phyloP scores from a whole-genome alignment of 2,329 filamentous ascomycete species.

The Aspergillus proliferans region DNA sequence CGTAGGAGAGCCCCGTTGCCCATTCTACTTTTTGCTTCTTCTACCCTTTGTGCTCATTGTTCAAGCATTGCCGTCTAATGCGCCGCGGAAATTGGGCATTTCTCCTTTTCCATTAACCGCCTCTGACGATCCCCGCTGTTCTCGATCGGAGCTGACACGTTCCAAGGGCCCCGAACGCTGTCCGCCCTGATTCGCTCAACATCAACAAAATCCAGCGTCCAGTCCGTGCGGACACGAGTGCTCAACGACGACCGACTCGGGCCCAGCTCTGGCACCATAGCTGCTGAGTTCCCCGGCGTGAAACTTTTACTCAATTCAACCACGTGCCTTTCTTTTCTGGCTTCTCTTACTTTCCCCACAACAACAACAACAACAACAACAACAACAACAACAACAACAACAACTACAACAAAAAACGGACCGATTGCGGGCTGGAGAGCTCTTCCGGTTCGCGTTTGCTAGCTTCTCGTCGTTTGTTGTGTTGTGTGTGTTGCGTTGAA shows the following conservation, averaged over 20 bases:
- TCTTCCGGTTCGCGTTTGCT: background rate
- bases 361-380: conserved; percentile 1
- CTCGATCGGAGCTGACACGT: conserved; percentile 15
- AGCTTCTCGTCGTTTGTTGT: background rate
- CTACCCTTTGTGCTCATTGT: background rate
- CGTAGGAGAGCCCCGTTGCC: too few relatives aligned
- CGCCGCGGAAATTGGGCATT: background rate
- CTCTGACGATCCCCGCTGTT: background rate
- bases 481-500: conserved; percentile 5
- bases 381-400: conserved; percentile 1
- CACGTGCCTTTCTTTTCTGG: conserved; percentile 2
- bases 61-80: too few relatives aligned
- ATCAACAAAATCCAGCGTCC: conserved; percentile 11
- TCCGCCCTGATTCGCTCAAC: conserved; percentile 11
- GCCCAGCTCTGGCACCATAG: too few relatives aligned
- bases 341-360: conserved; percentile 1
- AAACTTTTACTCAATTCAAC: too few relatives aligned
- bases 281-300: too few relatives aligned
- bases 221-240: conserved; percentile 11
- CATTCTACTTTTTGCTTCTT: background rate
- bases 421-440: conserved; percentile 1
- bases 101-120: background rate
- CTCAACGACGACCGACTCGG: background rate
- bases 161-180: conserved; percentile 15
- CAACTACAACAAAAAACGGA: background rate